phyloP scores from a whole-genome alignment of 345 rosid species.

The Eucalyptus sp. region DNA sequence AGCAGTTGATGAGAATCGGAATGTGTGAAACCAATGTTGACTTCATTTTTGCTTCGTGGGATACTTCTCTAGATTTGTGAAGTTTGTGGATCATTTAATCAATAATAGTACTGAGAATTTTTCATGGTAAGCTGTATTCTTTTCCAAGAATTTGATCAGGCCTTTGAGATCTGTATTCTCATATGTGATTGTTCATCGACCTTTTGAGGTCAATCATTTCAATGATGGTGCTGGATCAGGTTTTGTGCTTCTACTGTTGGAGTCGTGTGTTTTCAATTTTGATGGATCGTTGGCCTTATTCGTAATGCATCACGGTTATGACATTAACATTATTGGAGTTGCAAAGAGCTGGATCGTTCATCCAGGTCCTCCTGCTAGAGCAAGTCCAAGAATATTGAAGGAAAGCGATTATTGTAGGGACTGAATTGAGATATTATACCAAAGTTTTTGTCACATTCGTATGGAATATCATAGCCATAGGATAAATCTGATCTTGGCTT shows the following conservation, averaged over 20 bases:
- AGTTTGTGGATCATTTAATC: not conserved
- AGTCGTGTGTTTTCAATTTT: accelerated
- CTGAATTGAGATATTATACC: not conserved
- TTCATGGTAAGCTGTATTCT: not conserved
- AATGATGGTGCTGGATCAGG: not conserved
- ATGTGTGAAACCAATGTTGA: accelerated
- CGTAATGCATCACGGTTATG: not conserved
- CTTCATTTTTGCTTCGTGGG: accelerated
- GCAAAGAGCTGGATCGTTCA: not conserved
- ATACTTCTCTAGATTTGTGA: not conserved
- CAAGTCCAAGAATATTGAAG: not conserved
- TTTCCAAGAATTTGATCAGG: not conserved
- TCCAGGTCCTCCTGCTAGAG: not conserved
- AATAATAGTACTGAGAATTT: not conserved
- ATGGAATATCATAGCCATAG: too few species aligned
- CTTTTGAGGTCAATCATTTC: not conserved
- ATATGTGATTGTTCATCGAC: not conserved
- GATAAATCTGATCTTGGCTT: not conserved
- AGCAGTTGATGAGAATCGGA: not conserved
- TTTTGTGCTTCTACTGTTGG: accelerated
- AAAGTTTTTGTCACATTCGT: not conserved
- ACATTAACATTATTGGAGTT: not conserved
- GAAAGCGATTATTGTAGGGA: not conserved
- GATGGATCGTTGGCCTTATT: not conserved
- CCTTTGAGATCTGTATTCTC: not conserved